Conservation (phyloP, 495 filamentous ascomycete species). For the Venustampulla echinocandica region DNA sequence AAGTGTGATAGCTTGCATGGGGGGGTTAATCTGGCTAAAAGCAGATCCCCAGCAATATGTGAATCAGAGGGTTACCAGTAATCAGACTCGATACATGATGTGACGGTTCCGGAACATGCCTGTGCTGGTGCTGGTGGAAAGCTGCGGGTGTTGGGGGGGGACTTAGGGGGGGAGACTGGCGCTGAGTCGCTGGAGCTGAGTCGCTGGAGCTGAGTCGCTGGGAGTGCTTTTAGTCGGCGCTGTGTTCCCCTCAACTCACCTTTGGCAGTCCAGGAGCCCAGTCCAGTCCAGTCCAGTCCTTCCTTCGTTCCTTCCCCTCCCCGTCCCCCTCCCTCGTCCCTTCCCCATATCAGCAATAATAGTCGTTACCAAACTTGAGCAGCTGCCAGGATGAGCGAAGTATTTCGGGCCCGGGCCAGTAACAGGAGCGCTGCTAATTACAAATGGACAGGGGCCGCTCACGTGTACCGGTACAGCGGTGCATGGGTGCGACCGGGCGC, state of each 20-base stretch:
- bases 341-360: conserved; percentile 4
- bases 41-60: conserved; percentile 1
- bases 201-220: background rate
- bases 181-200: background rate
- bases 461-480: background rate
- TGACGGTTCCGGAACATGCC: conserved; percentile 6
- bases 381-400: background rate
- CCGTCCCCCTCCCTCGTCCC: background rate
- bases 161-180: background rate
- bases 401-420: background rate
- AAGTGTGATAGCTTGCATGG: conserved; percentile 6
- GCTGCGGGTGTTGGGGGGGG: too few relatives aligned
- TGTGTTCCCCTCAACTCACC: conserved; percentile 5
- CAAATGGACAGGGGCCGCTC: background rate
- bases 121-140: background rate
- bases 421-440: background rate
- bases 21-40: conserved; percentile 8
- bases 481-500: background rate
- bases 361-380: conserved; percentile 2
- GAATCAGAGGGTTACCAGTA: conserved; percentile 9
- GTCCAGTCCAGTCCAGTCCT: too few relatives aligned
- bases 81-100: conserved; percentile 2
- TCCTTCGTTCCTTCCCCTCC: too few relatives aligned
- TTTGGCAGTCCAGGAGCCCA: too few relatives aligned
- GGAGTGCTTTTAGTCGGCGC: background rate